A percentile compares a stretch with the other conserved stretches of the same genome.
Conservation (phyloP, 192 early-diverging fungal species). For the Podochytrium sp. region DNA sequence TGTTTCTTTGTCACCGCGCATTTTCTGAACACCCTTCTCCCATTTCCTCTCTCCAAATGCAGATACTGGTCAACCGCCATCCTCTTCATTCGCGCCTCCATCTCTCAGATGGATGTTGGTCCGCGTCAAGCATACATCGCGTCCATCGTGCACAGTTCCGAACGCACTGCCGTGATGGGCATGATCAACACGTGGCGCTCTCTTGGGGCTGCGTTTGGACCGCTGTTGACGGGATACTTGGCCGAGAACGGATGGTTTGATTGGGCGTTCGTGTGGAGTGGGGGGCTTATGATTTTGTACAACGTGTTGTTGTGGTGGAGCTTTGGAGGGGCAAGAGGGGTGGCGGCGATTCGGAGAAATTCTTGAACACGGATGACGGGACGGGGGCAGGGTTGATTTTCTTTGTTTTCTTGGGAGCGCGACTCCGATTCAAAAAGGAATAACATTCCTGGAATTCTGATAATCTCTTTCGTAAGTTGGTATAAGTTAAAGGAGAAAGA, state of each 20-base stretch:
- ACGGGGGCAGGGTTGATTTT: too few relatives aligned
- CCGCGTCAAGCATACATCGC: slow-evolving; percentile 29
- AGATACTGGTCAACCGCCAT: slow-evolving; percentile 11
- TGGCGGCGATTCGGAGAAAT: background rate
- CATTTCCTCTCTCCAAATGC: background rate
- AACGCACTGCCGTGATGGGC: slow-evolving; percentile 18
- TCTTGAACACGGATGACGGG: too few relatives aligned
- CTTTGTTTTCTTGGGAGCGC: too few relatives aligned
- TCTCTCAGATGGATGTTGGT: slow-evolving; percentile 29
- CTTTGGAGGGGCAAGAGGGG: slow-evolving; percentile 18
- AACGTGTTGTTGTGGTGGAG: slow-evolving; percentile 26
- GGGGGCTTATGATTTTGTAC: slow-evolving; percentile 1
- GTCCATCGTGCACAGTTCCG: slow-evolving; percentile 7
- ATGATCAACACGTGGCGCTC: slow-evolving; percentile 20
- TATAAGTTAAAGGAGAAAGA: too few relatives aligned
- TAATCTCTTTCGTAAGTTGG: too few relatives aligned
- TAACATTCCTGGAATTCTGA: too few relatives aligned
- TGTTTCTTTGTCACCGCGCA: too few relatives aligned
- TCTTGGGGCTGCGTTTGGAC: slow-evolving; percentile 18
- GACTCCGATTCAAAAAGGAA: too few relatives aligned
- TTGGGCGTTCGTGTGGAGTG: background rate
- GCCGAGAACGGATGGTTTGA: slow-evolving; percentile 24
- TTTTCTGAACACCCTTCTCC: background rate
- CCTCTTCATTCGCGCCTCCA: slow-evolving; percentile 30
- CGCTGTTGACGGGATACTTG: slow-evolving; percentile 23